Evolutionary conservation across 257 asterid genomes (phyloP).

Genomic region (Nicotiana benthamiana): DNA sequence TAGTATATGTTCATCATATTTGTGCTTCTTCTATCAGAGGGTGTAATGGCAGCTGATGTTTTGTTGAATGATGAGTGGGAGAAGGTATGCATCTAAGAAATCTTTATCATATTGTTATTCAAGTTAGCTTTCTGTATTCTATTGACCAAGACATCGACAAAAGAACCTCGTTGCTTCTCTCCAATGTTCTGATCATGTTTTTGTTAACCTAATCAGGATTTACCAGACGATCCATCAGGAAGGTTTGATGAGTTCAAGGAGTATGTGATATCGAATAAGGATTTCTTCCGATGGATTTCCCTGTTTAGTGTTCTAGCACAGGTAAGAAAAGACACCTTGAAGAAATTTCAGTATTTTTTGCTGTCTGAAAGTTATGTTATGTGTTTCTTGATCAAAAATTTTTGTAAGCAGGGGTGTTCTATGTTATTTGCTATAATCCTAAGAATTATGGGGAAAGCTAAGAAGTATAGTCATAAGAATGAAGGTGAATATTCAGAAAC

Average conservation of each 20-base stretch:
- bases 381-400: neutral
- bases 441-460: slow-evolving; percentile 22
- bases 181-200: neutral
- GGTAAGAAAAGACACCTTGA: slow-evolving; percentile 17
- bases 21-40: slow-evolving; percentile 35
- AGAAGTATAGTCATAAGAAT: neutral
- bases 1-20: slow-evolving; percentile 39
- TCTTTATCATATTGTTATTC: neutral
- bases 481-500: slow-evolving; percentile 13
- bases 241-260: slow-evolving; percentile 31
- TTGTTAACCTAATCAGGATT: slow-evolving; percentile 20
- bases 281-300: slow-evolving; percentile 28
- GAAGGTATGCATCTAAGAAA: slow-evolving; percentile 25
- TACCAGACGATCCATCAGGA: slow-evolving; percentile 34
- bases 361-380: neutral
- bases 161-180: neutral
- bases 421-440: slow-evolving; percentile 37
- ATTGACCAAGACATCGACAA: neutral
- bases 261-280: slow-evolving; percentile 28
- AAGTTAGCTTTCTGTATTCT: neutral
- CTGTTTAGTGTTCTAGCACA: slow-evolving; percentile 32
- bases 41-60: slow-evolving; percentile 30
- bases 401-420: slow-evolving; percentile 38
- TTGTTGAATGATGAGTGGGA: slow-evolving; percentile 37
- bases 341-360: neutral